Evolutionary conservation across 768 basidiomycete species (phyloP).

Genomic region (Lactifluus rugatus): DNA sequence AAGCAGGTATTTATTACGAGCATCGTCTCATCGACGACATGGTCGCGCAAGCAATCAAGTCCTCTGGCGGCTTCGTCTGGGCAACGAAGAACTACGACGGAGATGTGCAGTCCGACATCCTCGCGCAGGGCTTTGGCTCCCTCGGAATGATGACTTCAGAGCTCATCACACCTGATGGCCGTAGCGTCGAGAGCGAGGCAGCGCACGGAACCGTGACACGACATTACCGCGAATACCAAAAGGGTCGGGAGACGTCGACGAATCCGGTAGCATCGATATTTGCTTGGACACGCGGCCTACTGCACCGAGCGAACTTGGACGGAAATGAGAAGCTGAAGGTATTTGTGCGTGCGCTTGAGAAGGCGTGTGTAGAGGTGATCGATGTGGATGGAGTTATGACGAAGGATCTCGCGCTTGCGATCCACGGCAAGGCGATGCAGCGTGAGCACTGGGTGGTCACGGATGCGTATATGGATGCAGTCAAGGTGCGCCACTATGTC

Average conservation of each 20-base stretch:
- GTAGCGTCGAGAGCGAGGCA: conserved; percentile 89
- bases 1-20: conserved; percentile 76
- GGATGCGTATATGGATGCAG: conserved; percentile 86
- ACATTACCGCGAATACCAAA: conserved; percentile 95
- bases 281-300: conserved; percentile 93
- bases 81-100: conserved; percentile 56
- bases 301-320: conserved; percentile 91
- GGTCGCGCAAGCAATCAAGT: conserved; percentile 98
- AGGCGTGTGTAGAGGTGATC: conserved; percentile 83
- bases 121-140: conserved; percentile 94
- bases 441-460: conserved; percentile 97
- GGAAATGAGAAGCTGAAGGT: conserved; percentile 58
- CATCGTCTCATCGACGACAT: conserved; percentile 97
- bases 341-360: conserved; percentile 78
- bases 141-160: conserved; percentile 99
- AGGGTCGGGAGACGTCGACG: conserved; percentile 95
- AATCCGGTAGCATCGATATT: conserved; percentile 99
- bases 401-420: conserved; percentile 91
- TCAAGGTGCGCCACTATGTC: conserved; percentile 50
- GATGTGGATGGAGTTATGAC: conserved; percentile 90
- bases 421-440: conserved; percentile 85
- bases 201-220: conserved; percentile 95
- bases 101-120: conserved; percentile 76
- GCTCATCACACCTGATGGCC: conserved; percentile 89
- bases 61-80: conserved; percentile 75